Conservation (phyloP, 75 land plant species). For the Picea glauca region DNA sequence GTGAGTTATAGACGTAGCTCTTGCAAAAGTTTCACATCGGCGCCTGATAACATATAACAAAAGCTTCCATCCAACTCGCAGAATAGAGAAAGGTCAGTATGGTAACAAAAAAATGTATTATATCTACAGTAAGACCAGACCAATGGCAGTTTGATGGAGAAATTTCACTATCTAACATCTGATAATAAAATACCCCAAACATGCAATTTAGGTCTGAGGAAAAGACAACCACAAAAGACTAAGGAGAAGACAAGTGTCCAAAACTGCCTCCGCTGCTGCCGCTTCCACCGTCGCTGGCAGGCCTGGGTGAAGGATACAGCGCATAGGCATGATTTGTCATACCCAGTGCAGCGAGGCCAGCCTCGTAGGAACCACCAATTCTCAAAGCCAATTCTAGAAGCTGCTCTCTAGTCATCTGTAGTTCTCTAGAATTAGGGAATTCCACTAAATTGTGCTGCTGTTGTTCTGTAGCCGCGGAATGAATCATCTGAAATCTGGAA, state of each 20-base stretch:
- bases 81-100: too few species aligned
- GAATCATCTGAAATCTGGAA: neutral
- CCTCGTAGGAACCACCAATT: slow-evolving; percentile 1
- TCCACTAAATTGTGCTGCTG: neutral
- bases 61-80: too few species aligned
- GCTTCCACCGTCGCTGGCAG: neutral
- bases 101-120: too few species aligned
- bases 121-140: too few species aligned
- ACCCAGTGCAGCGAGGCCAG: neutral
- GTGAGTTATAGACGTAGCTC: too few species aligned
- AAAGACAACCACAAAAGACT: neutral
- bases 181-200: too few species aligned
- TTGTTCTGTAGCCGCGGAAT: neutral
- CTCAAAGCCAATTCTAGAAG: slow-evolving; percentile 5
- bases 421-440: neutral
- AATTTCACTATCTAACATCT: too few species aligned
- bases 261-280: neutral
- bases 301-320: neutral
- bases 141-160: too few species aligned
- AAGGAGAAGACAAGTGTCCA: neutral
- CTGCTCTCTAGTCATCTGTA: neutral
- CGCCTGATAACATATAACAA: too few species aligned
- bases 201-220: too few species aligned
- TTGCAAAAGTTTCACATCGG: too few species aligned
- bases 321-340: neutral